Evolutionary conservation across 768 basidiomycete genomes (phyloP), one percentile per base, ranked within the genome.

Genomic region (Fibroporia radiculosa): DNA sequence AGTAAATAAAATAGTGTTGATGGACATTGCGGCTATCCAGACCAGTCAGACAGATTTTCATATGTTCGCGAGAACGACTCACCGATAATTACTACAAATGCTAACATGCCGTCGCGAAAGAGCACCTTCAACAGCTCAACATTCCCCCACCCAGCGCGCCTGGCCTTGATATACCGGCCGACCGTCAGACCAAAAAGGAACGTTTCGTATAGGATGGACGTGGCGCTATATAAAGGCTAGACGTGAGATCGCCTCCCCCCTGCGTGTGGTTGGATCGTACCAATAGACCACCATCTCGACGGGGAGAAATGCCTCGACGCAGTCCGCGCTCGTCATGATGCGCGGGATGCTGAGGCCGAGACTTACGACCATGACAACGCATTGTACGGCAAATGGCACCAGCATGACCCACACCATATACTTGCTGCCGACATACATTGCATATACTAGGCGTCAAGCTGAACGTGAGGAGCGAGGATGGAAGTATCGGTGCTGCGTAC

Each of bases 61-160:
- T 32, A 32, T 6, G 4, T 38, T 34, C 40, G 23, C 25, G 16
- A 20, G 32, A 11, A 24, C 24, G 27, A 39, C 49, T 14, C 29
- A 56, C 57, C 39, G 20, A 54, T 48, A 12, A 58, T 41, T n/a
- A 54, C 41, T 3, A 44, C 27, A 33, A 56, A 50, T 24, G 50
- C 51, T 48, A 49, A 56, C 11, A 47, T 36, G 22, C 53, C 47
- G 43, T 56, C 57, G 3, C 55, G 48, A 16, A 53, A 47, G 11
- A 56, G 39, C 13, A 58, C 19, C 6, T 18, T 40, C 22, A 53
- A 16, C 5, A 56, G 24, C 11, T 37, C 41, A 1, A 38, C 24
- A 5, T 44, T 29, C 4, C 44, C 49, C 55, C 53, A 53, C 12
- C 50, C 51, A 18, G 47, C 46, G 4, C 29, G 18, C 2, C 42